phyloP scores from a whole-genome alignment of 2,329 filamentous ascomycete species.

The Hymenoscyphus occultus region DNA sequence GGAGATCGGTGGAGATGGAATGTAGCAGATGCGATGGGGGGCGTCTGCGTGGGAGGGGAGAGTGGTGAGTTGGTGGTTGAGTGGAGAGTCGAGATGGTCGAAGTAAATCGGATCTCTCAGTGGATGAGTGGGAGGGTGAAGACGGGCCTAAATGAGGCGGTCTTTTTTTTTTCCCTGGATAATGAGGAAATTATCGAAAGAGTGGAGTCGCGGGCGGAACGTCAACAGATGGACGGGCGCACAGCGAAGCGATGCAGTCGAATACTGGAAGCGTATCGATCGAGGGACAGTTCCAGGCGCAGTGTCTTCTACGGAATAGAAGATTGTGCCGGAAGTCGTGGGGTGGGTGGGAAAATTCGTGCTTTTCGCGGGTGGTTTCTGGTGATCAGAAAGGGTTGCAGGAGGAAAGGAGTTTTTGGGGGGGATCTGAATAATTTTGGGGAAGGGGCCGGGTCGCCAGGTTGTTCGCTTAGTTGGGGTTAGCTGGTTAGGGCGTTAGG shows the following conservation, averaged over 20 bases:
- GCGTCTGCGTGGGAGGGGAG: conserved; percentile 15
- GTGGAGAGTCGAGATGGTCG: conserved; percentile 32
- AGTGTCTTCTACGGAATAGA: conserved; percentile 36
- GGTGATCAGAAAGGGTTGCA: conserved; percentile 12
- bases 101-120: conserved; percentile 36
- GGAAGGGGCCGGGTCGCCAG: background rate
- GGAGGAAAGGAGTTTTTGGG: conserved; percentile 8
- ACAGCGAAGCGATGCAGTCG: conserved; percentile 22
- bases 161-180: conserved; percentile 24
- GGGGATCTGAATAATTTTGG: conserved; percentile 2
- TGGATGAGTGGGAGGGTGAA: conserved; percentile 21
- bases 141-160: conserved; percentile 24
- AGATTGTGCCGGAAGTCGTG: conserved; percentile 23
- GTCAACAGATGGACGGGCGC: conserved; percentile 22
- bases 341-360: conserved; percentile 1
- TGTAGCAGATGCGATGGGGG: conserved; percentile 20
- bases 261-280: conserved; percentile 10
- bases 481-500: background rate
- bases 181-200: conserved; percentile 1
- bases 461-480: background rate
- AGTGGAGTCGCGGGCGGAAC: conserved; percentile 13
- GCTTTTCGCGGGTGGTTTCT: conserved; percentile 9
- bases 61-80: conserved; percentile 23
- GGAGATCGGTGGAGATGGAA: conserved; percentile 29
- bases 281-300: conserved; percentile 27